Evolutionary conservation across 2,329 filamentous ascomycete genomes (phyloP).

Genomic region (Pyrenophora tritici-repentis): DNA sequence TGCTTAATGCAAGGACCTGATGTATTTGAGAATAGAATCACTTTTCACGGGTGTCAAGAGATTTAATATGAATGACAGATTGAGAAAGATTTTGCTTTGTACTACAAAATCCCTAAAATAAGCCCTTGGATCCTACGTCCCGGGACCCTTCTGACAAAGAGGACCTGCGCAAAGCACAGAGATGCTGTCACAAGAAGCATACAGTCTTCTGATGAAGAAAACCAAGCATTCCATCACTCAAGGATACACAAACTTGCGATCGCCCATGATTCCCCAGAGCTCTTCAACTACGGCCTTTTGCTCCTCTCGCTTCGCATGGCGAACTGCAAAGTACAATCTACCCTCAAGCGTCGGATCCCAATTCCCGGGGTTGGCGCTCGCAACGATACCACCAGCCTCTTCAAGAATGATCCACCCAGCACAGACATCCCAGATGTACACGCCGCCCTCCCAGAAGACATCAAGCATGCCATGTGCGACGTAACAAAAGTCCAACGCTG

Average conservation of each 20-base stretch:
- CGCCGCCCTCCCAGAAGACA: slow-evolving; percentile 46
- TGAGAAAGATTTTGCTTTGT: no score
- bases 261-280: slow-evolving; percentile 45
- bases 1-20: no score
- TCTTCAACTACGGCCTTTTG: slow-evolving; percentile 42
- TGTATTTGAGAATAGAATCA: no score
- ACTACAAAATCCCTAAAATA: no score
- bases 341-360: slow-evolving; percentile 45
- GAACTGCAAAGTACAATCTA: slow-evolving; percentile 42
- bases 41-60: no score
- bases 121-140: no score
- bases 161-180: no score
- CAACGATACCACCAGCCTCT: slow-evolving; percentile 47
- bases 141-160: no score
- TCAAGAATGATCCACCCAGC: slow-evolving; percentile 48
- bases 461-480: slow-evolving; percentile 45
- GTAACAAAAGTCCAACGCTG: slow-evolving; percentile 48
- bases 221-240: background rate
- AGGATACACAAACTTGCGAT: slow-evolving; percentile 36
- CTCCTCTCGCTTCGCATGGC: slow-evolving; percentile 36
- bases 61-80: no score
- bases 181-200: no score
- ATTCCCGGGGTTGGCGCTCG: slow-evolving; percentile 42
- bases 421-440: slow-evolving; percentile 45
- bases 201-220: background rate